A percentile compares a stretch with the other conserved stretches of the same genome.
Conservation (phyloP, 352 stramenopile genomes). For the Pythium sp. region DNA sequence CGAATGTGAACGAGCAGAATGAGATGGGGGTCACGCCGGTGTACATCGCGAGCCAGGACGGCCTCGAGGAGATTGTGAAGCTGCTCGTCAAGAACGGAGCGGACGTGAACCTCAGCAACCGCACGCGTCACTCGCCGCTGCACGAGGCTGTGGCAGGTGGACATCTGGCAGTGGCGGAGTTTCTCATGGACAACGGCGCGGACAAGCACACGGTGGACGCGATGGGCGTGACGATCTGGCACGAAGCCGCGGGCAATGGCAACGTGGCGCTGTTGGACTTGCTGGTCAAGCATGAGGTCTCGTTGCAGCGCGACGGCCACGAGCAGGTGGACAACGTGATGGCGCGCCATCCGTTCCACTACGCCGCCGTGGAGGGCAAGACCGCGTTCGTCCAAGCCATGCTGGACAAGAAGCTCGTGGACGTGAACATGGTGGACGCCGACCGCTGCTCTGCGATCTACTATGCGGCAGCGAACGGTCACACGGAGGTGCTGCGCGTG, state of each 20-base stretch:
- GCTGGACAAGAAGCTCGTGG: slow-evolving; percentile 50
- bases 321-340: slow-evolving; percentile 74
- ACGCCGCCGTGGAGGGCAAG: slow-evolving; percentile 71
- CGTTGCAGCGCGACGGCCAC: slow-evolving; percentile 31
- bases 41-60: slow-evolving; percentile 63
- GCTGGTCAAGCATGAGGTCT: slow-evolving; percentile 49
- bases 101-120: slow-evolving; percentile 59
- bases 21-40: slow-evolving; percentile 77
- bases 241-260: slow-evolving; percentile 68
- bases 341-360: slow-evolving; percentile 80
- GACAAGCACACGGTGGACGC: slow-evolving; percentile 65
- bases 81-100: slow-evolving; percentile 46
- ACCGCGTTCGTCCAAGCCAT: slow-evolving; percentile 50
- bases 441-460: slow-evolving; percentile 72
- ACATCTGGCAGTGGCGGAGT: slow-evolving; percentile 37
- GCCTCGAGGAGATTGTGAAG: slow-evolving; percentile 40
- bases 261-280: slow-evolving; percentile 57
- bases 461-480: slow-evolving; percentile 69
- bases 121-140: slow-evolving; percentile 58
- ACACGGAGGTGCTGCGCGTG: slow-evolving; percentile 44
- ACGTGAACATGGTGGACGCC: slow-evolving; percentile 61
- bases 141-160: slow-evolving; percentile 68
- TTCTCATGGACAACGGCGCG: slow-evolving; percentile 56
- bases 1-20: slow-evolving; percentile 73
- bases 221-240: slow-evolving; percentile 81